These are phyloP conservation scores for Aspergillus fructus DNA, from an alignment of 2,329 filamentous ascomycete genomes.

Conservation along the genomic window DNA sequence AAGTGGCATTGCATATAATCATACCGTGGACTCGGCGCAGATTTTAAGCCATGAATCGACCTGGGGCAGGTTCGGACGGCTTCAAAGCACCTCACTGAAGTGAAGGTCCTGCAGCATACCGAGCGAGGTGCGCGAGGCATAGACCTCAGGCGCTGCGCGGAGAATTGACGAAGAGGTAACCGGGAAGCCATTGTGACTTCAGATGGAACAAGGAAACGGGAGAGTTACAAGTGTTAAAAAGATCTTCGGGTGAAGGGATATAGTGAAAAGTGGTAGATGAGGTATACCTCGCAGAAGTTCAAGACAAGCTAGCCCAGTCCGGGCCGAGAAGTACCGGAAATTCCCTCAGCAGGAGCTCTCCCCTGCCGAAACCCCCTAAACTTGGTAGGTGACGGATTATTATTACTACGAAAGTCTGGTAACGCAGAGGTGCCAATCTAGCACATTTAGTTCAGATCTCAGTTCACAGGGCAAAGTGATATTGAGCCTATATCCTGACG, in stretches of 20 bases:
- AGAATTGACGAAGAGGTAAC: conserved; percentile 36
- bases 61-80: conserved; percentile 8
- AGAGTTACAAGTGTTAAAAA: not conserved
- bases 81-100: conserved; percentile 24
- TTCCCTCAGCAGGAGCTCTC: conserved; percentile 19
- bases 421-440: conserved; percentile 16
- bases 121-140: conserved; percentile 27
- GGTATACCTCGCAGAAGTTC: conserved; percentile 3
- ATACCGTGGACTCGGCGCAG: conserved; percentile 27
- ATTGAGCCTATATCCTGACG: not conserved
- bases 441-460: conserved; percentile 19
- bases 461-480: not conserved
- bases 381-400: conserved; percentile 32
- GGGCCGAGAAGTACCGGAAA: conserved; percentile 32
- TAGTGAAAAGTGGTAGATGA: conserved; percentile 17
- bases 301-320: conserved; percentile 17
- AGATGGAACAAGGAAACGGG: not conserved
- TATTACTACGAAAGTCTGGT: conserved; percentile 34
- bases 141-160: conserved; percentile 32
- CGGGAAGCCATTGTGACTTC: conserved; percentile 38
- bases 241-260: conserved; percentile 2
- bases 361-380: conserved; percentile 13
- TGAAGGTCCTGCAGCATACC: conserved; percentile 26
- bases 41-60: conserved; percentile 25
- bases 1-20: not conserved